A percentile compares a stretch with the other conserved stretches of the same genome.
phyloP scores from a whole-genome alignment of 2,329 filamentous ascomycete genomes.

The Aureobasidium melanogenum region DNA sequence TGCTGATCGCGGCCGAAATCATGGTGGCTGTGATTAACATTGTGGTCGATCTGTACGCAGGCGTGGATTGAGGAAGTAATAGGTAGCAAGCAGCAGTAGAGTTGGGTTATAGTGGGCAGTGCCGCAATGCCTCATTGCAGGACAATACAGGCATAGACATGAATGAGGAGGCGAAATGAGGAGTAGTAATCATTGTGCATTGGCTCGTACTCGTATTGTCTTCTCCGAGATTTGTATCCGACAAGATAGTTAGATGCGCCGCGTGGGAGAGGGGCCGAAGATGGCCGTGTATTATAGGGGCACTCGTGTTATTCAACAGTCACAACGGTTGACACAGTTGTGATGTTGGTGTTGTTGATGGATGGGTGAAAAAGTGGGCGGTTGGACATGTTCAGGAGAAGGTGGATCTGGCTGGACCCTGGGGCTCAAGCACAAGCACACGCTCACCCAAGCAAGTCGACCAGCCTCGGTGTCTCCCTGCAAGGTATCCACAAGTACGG shows the following conservation, averaged over 20 bases:
- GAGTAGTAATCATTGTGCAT: background rate
- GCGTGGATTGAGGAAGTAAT: slow-evolving; percentile 17
- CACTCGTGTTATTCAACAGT: background rate
- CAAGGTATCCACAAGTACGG: background rate
- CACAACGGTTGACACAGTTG: background rate
- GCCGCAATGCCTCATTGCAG: background rate
- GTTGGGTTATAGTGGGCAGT: too few species aligned
- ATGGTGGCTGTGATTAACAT: slow-evolving; percentile 82
- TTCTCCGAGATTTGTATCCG: background rate
- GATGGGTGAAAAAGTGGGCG: too few species aligned
- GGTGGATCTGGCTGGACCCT: background rate
- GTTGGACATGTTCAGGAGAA: background rate
- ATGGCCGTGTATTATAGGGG: background rate
- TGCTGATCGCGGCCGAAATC: slow-evolving; percentile 93
- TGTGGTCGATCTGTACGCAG: slow-evolving; percentile 81
- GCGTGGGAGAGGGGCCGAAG: background rate
- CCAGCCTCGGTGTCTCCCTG: background rate
- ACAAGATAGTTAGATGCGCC: background rate
- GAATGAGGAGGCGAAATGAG: background rate
- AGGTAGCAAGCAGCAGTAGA: background rate
- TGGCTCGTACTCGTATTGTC: background rate
- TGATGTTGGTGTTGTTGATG: background rate
- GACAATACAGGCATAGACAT: slow-evolving; percentile 1
- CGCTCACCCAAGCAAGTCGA: background rate
- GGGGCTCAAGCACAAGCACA: background rate